These are phyloP conservation scores for Fomitopsis schrenkii DNA, from an alignment of 1,284 basidiomycete genomes.

Conservation along the genomic window DNA sequence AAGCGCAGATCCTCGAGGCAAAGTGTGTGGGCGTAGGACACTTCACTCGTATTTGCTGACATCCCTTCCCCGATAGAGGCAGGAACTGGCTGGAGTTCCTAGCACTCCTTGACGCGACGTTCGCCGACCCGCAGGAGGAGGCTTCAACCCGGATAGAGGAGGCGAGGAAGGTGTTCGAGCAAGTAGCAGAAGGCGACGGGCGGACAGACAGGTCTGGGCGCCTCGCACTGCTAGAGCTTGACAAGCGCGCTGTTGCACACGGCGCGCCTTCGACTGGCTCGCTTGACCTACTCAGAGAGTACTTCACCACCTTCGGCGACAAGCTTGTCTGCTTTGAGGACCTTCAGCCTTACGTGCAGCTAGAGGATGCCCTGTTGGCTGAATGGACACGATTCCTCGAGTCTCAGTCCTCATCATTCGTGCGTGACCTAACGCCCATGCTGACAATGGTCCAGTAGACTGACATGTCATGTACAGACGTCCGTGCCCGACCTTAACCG, in stretches of 20 bases:
- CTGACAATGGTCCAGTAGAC: background rate
- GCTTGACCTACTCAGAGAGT: slow-evolving; percentile 48
- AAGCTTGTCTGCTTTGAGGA: slow-evolving; percentile 88
- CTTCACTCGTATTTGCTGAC: background rate
- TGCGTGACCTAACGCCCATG: slow-evolving; percentile 28
- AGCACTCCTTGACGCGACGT: slow-evolving; percentile 64
- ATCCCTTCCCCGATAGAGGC: slow-evolving; percentile 44
- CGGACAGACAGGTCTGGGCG: slow-evolving; percentile 66
- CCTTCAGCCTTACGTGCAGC: slow-evolving; percentile 57
- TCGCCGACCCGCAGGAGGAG: slow-evolving; percentile 36
- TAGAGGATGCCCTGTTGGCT: slow-evolving; percentile 42
- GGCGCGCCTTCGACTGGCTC: slow-evolving; percentile 42
- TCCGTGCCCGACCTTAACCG: slow-evolving; percentile 47
- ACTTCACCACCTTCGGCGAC: slow-evolving; percentile 70
- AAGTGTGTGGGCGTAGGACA: slow-evolving; percentile 36
- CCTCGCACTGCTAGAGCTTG: slow-evolving; percentile 70
- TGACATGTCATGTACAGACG: slow-evolving; percentile 24
- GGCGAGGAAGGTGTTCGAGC: slow-evolving; percentile 50
- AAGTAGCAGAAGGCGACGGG: slow-evolving; percentile 59
- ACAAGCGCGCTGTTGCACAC: slow-evolving; percentile 48
- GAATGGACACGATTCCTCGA: slow-evolving; percentile 58
- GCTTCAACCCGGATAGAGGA: slow-evolving; percentile 38
- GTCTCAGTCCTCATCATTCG: slow-evolving; percentile 41
- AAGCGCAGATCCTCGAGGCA: slow-evolving; percentile 50
- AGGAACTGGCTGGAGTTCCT: slow-evolving; percentile 85